These are phyloP conservation scores for Osmanthus fragrans DNA, from an alignment of 257 asterid species.

Conservation along the genomic window DNA sequence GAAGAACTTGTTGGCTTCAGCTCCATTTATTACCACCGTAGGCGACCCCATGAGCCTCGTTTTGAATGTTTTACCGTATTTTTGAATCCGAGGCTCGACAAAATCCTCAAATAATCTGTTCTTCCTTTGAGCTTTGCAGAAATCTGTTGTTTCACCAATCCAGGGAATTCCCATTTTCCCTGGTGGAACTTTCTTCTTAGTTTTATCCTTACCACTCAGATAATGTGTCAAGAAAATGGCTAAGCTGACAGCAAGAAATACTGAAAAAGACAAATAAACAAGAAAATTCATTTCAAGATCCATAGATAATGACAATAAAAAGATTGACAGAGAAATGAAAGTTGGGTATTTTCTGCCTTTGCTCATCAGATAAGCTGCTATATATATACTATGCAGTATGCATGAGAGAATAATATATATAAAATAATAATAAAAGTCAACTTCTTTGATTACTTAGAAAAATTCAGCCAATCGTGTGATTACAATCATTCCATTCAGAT, in stretches of 20 bases:
- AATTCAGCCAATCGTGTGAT: constrained; percentile 19
- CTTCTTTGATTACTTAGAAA: background rate
- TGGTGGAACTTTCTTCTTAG: constrained; percentile 59
- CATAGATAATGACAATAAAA: constrained; percentile 32
- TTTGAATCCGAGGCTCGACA: constrained; percentile 54
- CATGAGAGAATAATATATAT: constrained; percentile 31
- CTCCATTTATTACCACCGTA: constrained; percentile 81
- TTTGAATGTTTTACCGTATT: constrained; percentile 68
- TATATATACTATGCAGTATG: constrained; percentile 28
- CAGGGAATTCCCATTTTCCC: constrained; percentile 79
- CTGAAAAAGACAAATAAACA: constrained; percentile 26
- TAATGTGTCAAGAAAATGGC: constrained; percentile 28
- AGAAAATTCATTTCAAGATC: constrained; percentile 29
- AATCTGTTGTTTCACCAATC: constrained; percentile 80
- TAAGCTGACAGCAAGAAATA: constrained; percentile 25
- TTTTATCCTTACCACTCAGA: constrained; percentile 18
- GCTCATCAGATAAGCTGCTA: constrained; percentile 9
- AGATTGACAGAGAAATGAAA: constrained; percentile 10
- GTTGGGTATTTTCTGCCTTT: background rate
- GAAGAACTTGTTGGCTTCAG: constrained; percentile 79
- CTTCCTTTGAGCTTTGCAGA: constrained; percentile 67
- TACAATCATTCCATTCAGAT: background rate
- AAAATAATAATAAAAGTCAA: constrained; percentile 26
- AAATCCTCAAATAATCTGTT: constrained; percentile 71
- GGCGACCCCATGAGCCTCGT: constrained; percentile 77